Evolutionary conservation across 257 asterid species (phyloP).

Genomic region (Buddleja alternifolia): DNA sequence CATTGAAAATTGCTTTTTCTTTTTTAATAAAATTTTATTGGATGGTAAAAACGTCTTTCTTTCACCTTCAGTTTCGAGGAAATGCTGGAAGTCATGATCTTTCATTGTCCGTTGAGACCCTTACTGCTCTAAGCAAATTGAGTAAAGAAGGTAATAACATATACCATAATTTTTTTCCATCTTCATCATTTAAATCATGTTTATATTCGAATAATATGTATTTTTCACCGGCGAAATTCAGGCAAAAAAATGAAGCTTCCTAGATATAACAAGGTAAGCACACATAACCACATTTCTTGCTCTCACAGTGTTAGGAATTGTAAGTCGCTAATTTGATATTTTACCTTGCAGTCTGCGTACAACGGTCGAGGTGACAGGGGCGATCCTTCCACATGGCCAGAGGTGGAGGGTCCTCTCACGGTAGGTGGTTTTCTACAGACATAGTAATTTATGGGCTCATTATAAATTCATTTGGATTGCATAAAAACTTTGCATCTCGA

Average conservation of each 20-base stretch:
- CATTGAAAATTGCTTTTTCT: constrained; percentile 11
- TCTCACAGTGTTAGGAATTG: constrained; percentile 30
- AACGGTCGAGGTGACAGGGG: constrained; percentile 95
- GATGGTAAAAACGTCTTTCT: constrained; percentile 10
- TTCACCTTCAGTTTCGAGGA: constrained; percentile 73
- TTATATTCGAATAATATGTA: constrained; percentile 27
- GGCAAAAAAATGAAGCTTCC: constrained; percentile 90
- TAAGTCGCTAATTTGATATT: constrained; percentile 35
- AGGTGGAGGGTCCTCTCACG: constrained; percentile 90
- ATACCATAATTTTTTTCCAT: constrained; percentile 20
- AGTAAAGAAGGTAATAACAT: constrained; percentile 70
- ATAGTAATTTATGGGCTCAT: not conserved
- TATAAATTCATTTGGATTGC: not conserved
- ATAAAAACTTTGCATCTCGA: not conserved
- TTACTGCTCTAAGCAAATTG: constrained; percentile 64
- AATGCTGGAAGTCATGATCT: constrained; percentile 99
- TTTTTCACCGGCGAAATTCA: constrained; percentile 36
- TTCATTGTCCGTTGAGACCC: constrained; percentile 72
- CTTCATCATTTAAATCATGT: constrained; percentile 20
- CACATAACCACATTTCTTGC: constrained; percentile 23
- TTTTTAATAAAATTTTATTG: constrained; percentile 2
- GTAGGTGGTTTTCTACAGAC: constrained; percentile 42
- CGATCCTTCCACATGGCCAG: constrained; percentile 95
- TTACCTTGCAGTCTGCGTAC: constrained; percentile 74
- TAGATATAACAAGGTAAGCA: constrained; percentile 84